Percentiles rank a stretch among this genome's conserved stretches.
Evolutionary conservation across 495 filamentous ascomycete species (phyloP).

Genomic region (Penicillium soppii): DNA sequence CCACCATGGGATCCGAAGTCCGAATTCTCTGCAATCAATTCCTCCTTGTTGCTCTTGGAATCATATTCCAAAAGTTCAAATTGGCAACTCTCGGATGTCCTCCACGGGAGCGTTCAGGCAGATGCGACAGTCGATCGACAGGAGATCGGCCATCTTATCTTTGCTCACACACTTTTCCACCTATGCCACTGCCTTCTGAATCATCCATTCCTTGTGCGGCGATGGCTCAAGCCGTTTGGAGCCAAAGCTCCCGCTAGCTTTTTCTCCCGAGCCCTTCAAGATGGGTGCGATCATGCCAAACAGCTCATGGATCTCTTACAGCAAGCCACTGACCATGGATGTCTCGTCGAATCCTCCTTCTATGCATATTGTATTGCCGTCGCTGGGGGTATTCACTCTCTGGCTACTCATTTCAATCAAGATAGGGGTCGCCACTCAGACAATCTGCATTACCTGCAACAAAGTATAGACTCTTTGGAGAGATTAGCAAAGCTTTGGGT

Average conservation of each 20-base stretch:
- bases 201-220: conserved; percentile 27
- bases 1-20: conserved; percentile 36
- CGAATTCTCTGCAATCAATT: conserved; percentile 25
- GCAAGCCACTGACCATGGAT: conserved; percentile 15
- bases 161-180: conserved; percentile 29
- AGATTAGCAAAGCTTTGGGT: conserved; percentile 18
- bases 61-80: conserved; percentile 21
- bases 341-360: conserved; percentile 20
- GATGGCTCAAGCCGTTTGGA: conserved; percentile 19
- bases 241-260: conserved; percentile 24
- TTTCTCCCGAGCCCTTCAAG: conserved; percentile 16
- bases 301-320: conserved; percentile 18
- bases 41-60: conserved; percentile 26
- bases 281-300: conserved; percentile 19
- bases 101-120: background rate
- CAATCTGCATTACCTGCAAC: conserved; percentile 12
- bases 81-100: conserved; percentile 4
- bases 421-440: conserved; percentile 6
- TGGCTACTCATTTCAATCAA: conserved; percentile 11
- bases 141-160: conserved; percentile 23
- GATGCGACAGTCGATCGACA: conserved; percentile 13
- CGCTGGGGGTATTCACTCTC: conserved; percentile 18
- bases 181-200: conserved; percentile 32
- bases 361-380: conserved; percentile 22
- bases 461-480: conserved; percentile 15